These are phyloP conservation scores for Phaeosphaeriaceae sp. DNA, from an alignment of 2,329 filamentous ascomycete genomes.

Conservation along the genomic window DNA sequence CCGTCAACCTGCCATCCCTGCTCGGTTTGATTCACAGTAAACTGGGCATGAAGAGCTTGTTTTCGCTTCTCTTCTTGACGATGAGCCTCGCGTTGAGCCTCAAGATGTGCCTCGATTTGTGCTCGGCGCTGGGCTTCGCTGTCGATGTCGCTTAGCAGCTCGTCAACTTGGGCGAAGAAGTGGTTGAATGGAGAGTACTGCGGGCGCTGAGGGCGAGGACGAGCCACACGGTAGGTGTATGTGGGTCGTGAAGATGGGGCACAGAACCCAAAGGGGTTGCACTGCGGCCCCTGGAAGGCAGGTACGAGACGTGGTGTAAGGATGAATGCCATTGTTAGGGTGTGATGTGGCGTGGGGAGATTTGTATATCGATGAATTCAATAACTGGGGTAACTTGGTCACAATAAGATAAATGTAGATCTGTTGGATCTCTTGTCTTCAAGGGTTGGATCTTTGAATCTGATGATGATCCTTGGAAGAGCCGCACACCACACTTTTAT, in stretches of 20 bases:
- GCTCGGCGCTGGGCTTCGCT: constrained; percentile 35
- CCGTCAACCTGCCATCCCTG: constrained; percentile 43
- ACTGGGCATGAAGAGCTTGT: constrained; percentile 37
- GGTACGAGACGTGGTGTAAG: constrained; percentile 42
- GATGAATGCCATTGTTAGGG: constrained; percentile 41
- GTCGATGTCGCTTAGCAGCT: constrained; percentile 41
- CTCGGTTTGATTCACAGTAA: constrained; percentile 36
- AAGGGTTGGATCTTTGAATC: constrained; percentile 20
- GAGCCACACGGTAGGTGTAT: constrained; percentile 24
- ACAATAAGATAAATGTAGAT: constrained; percentile 26
- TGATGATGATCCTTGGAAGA: constrained; percentile 32
- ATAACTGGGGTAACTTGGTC: background rate
- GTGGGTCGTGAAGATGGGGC: constrained; percentile 25
- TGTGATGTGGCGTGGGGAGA: constrained; percentile 1
- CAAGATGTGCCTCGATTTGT: constrained; percentile 29
- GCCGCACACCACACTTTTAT: constrained; percentile 34
- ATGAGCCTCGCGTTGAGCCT: constrained; percentile 37
- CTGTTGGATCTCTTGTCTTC: constrained; percentile 27
- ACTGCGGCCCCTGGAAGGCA: constrained; percentile 35
- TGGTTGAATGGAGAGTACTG: constrained; percentile 37
- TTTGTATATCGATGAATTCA: constrained; percentile 8
- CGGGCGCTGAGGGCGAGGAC: constrained; percentile 23
- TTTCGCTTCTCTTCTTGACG: constrained; percentile 40
- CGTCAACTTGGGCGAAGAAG: constrained; percentile 42
- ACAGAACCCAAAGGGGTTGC: constrained; percentile 37